Conservation (phyloP, 495 filamentous ascomycete species). For the Aspergillus leporis region DNA sequence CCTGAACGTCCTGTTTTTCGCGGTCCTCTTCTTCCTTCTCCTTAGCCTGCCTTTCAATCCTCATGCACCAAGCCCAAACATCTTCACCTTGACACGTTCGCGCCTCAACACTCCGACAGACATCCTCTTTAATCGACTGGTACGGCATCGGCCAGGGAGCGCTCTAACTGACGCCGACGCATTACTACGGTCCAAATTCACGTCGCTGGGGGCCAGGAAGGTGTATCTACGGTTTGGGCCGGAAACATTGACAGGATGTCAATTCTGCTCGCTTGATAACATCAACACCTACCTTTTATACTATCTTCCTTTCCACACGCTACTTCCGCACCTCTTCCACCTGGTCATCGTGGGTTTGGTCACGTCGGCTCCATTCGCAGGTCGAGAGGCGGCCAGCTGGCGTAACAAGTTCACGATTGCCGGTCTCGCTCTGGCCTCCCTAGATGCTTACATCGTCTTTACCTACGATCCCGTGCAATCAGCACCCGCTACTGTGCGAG, state of each 20-base stretch:
- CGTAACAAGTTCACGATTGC: conserved; percentile 66
- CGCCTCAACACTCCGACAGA: conserved; percentile 83
- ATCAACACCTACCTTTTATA: conserved; percentile 75
- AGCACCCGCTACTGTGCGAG: conserved; percentile 35
- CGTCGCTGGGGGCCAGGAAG: conserved; percentile 67
- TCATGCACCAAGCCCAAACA: conserved; percentile 59
- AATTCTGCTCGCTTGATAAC: conserved; percentile 79
- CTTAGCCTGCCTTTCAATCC: conserved; percentile 72
- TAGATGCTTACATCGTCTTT: conserved; percentile 63
- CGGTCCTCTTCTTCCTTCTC: conserved; percentile 57
- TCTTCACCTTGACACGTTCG: conserved; percentile 76
- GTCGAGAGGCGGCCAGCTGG: conserved; percentile 63
- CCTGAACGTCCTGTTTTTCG: conserved; percentile 61
- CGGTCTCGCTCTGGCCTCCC: conserved; percentile 54
- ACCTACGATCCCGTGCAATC: conserved; percentile 64
- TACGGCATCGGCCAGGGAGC: conserved; percentile 54
- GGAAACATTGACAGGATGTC: conserved; percentile 66
- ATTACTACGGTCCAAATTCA: conserved; percentile 65
- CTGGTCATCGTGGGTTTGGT: conserved; percentile 66
- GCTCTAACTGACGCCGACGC: conserved; percentile 61
- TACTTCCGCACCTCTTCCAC: conserved; percentile 78
- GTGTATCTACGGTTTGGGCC: conserved; percentile 85
- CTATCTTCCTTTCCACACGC: conserved; percentile 66
- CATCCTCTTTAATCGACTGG: conserved; percentile 80
- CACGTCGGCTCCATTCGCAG: conserved; percentile 54